Conservation (phyloP, 306 rosid species). For the Begonia masoniana region DNA sequence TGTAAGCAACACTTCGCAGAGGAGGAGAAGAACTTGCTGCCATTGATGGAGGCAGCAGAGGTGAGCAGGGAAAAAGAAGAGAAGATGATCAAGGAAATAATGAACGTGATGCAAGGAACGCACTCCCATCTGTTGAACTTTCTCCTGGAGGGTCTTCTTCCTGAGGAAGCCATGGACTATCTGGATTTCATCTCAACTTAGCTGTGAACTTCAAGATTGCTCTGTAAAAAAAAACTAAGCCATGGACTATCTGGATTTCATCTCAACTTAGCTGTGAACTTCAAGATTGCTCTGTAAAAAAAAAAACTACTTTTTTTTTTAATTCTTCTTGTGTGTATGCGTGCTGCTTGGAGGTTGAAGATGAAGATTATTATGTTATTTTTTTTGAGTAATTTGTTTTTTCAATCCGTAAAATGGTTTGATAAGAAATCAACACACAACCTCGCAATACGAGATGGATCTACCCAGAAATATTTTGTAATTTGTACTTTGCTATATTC, state of each 20-base stretch:
- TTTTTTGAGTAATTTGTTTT: too few relatives aligned
- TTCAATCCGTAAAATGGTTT: too few relatives aligned
- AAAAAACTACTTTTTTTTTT: too few relatives aligned
- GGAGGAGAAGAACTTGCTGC: conserved; percentile 62
- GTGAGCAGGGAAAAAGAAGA: conserved; percentile 44
- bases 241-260: conserved; percentile 66
- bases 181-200: conserved; percentile 38
- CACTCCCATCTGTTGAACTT: conserved; percentile 54
- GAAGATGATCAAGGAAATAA: conserved; percentile 40
- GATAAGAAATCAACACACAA: conserved; percentile 14
- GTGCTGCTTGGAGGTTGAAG: too few relatives aligned
- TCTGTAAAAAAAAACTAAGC: conserved; percentile 25
- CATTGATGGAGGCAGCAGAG: conserved; percentile 74
- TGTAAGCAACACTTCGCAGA: conserved; percentile 59
- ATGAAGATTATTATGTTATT: too few relatives aligned
- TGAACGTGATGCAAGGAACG: conserved; percentile 70
- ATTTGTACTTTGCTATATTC: too few relatives aligned
- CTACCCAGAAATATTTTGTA: too few relatives aligned
- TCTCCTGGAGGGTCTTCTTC: conserved; percentile 62
- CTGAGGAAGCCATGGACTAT: conserved; percentile 68
- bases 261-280: conserved; percentile 3
- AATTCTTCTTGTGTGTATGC: too few relatives aligned
- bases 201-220: too few relatives aligned
- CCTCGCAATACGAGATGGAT: conserved; percentile 65
- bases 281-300: too few relatives aligned